Conservation (phyloP, 768 basidiomycete species). For the Aureoboletus auriporus region DNA sequence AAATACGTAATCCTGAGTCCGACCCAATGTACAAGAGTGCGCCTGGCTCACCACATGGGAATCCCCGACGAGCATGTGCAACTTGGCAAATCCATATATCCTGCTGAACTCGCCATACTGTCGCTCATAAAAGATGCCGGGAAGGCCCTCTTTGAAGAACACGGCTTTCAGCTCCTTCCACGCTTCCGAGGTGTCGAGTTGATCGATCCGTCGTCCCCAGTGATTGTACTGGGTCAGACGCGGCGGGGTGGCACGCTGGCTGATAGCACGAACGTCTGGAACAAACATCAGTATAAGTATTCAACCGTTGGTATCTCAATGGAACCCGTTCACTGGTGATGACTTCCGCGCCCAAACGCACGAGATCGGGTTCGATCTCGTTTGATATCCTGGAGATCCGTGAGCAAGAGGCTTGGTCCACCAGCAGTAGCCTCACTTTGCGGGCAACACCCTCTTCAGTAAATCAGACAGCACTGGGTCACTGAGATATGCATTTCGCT, state of each 20-base stretch:
- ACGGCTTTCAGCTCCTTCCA: slow-evolving; percentile 67
- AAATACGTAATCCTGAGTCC: neutral
- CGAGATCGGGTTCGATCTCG: slow-evolving; percentile 60
- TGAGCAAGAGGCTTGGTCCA: neutral
- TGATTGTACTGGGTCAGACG: slow-evolving; percentile 67
- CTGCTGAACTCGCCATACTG: slow-evolving; percentile 58
- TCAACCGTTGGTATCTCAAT: neutral
- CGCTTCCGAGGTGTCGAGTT: slow-evolving; percentile 65
- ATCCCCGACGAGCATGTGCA: slow-evolving; percentile 58
- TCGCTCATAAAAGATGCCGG: slow-evolving; percentile 66
- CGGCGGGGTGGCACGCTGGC: slow-evolving; percentile 43
- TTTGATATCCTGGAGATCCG: slow-evolving; percentile 33
- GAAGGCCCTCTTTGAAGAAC: slow-evolving; percentile 62
- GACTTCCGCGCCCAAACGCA: slow-evolving; percentile 53
- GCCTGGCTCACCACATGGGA: slow-evolving; percentile 48
- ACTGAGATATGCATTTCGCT: slow-evolving; percentile 56
- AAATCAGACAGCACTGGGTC: slow-evolving; percentile 63
- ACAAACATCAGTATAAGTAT: neutral
- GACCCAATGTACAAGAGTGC: neutral
- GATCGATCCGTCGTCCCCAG: slow-evolving; percentile 65
- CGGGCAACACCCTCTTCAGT: slow-evolving; percentile 54
- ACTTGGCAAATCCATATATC: slow-evolving; percentile 62
- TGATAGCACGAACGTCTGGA: slow-evolving; percentile 52
- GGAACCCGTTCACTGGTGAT: slow-evolving; percentile 41
- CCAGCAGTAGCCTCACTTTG: slow-evolving; percentile 28